Percentiles rank a stretch among this genome's conserved stretches.
Evolutionary conservation across 257 asterid species (phyloP).

Genomic region (Ilex aquifolium): DNA sequence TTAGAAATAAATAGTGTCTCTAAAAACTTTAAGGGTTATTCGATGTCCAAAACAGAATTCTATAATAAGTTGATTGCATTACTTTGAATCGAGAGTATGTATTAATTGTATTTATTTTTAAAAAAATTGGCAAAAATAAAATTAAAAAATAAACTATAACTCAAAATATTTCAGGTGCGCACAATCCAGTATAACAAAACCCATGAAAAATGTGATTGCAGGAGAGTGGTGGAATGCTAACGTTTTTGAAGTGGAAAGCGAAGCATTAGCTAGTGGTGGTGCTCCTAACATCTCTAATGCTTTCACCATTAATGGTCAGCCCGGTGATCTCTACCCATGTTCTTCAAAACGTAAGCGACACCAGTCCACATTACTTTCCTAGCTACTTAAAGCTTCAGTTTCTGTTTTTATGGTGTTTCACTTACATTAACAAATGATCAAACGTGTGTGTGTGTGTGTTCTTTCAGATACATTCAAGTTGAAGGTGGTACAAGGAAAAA

Average conservation of each 20-base stretch:
- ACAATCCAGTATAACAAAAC: neutral
- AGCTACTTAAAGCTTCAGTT: no score
- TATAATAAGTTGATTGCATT: no score
- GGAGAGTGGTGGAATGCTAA: conserved; percentile 11
- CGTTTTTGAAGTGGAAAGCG: neutral
- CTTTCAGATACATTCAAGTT: neutral
- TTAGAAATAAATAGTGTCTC: no score
- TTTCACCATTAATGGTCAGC: conserved; percentile 4
- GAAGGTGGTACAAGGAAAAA: neutral
- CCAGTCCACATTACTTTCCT: neutral
- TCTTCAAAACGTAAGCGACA: conserved; percentile 2
- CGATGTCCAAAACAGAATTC: no score
- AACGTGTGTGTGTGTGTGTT: no score
- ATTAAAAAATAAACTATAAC: neutral
- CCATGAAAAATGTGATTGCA: neutral
- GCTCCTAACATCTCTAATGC: conserved; percentile 1
- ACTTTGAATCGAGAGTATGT: neutral
- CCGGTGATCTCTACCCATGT: conserved; percentile 1
- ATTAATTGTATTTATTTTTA: neutral
- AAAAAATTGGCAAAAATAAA: no score
- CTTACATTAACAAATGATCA: no score
- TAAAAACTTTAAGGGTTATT: no score
- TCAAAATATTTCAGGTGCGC: neutral
- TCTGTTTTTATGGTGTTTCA: neutral
- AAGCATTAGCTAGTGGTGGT: neutral